Conservation (phyloP, 2,329 filamentous ascomycete species). For the Ceratocystis papillata region DNA sequence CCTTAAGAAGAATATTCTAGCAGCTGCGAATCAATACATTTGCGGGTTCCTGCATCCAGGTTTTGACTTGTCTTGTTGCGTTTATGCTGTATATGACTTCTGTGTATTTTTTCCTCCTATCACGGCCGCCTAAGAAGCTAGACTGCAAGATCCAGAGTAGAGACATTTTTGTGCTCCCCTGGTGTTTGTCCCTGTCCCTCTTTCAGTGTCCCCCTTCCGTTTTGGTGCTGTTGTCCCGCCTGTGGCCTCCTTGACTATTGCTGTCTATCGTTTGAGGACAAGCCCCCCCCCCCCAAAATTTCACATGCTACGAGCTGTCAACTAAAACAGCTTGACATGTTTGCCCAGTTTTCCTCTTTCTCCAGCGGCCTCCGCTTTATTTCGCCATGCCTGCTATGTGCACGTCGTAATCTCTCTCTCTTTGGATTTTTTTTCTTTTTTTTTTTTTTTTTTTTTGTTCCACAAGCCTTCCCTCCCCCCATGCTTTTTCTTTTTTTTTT, state of each 20-base stretch:
- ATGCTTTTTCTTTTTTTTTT: too few species aligned
- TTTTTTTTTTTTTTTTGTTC: not conserved
- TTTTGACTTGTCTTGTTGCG: not conserved
- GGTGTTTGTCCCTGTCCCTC: not conserved
- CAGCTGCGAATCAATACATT: not conserved
- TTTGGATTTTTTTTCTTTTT: not conserved
- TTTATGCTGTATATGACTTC: not conserved
- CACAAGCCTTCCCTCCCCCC: too few species aligned
- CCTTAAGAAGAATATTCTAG: not conserved
- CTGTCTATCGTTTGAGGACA: not conserved
- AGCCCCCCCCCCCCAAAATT: not conserved
- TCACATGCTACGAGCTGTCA: not conserved
- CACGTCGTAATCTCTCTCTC: not conserved
- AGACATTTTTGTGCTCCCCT: not conserved
- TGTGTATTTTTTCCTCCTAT: not conserved
- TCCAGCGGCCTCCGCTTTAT: not conserved
- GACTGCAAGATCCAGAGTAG: too few species aligned
- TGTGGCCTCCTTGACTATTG: not conserved
- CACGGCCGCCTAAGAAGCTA: not conserved
- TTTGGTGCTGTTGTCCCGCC: not conserved
- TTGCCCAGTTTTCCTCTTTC: not conserved
- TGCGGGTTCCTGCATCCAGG: not conserved
- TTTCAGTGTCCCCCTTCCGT: not conserved
- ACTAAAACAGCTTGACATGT: not conserved
- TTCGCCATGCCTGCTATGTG: not conserved